These are phyloP conservation scores for Naganishia friedmannii DNA, from an alignment of 768 basidiomycete genomes.

Conservation along the genomic window DNA sequence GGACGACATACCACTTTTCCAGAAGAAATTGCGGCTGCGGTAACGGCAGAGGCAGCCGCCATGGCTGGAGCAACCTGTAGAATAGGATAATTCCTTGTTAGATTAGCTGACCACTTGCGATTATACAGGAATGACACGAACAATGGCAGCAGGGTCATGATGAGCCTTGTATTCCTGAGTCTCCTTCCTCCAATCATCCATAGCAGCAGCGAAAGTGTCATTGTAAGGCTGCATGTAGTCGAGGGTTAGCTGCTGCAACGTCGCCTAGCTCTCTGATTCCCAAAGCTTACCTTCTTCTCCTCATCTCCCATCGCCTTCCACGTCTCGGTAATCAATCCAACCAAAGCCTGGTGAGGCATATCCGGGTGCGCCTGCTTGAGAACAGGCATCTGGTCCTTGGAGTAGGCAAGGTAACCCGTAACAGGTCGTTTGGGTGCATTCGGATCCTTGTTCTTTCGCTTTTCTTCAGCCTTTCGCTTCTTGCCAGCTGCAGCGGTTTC, in stretches of 20 bases:
- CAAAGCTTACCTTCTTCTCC: slow-evolving; percentile 68
- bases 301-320: slow-evolving; percentile 70
- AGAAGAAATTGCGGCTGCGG: background rate
- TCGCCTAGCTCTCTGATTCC: background rate
- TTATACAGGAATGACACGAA: background rate
- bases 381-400: slow-evolving; percentile 78
- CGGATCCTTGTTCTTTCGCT: slow-evolving; percentile 76
- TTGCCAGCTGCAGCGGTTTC: slow-evolving; percentile 4
- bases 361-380: slow-evolving; percentile 66
- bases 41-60: slow-evolving; percentile 12
- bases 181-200: slow-evolving; percentile 15
- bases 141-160: slow-evolving; percentile 2
- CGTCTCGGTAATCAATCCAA: slow-evolving; percentile 66
- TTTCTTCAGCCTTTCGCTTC: slow-evolving; percentile 38
- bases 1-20: background rate
- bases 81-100: background rate
- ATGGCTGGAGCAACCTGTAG: background rate
- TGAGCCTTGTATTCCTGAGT: slow-evolving; percentile 7
- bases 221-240: slow-evolving; percentile 1
- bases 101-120: background rate
- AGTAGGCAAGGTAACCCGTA: slow-evolving; percentile 89
- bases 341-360: slow-evolving; percentile 68
- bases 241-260: background rate
- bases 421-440: slow-evolving; percentile 92
- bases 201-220: slow-evolving; percentile 9